Base-by-base conservation (phyloP, 306 rosid species). In the Astragalus membranaceus region DNA sequence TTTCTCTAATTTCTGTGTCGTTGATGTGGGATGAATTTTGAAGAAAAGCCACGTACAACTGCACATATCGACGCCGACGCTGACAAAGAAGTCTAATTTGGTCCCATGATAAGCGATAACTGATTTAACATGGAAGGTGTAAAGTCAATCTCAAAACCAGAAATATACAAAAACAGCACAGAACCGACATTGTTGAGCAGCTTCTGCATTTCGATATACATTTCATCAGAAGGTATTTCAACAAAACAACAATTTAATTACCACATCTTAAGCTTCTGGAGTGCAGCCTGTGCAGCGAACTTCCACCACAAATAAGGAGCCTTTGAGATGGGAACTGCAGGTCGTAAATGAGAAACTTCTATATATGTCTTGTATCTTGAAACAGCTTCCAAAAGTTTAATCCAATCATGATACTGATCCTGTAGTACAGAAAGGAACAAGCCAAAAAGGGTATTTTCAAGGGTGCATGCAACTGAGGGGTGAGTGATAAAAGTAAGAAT, bases 31-130 rank as follows among this genome's bases (percentile, higher is more conserved):
- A 46, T 55, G 75, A 69, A 50, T 85, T 84, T 80, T 94, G 95
- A 80, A 94, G 81, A 66, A 82, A 84, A 84, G 81, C 87, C 67
- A 76, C 87, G 69, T 94, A 94, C 69, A 88, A 78, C 84, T 94
- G 97, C 81, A 94, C 77, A 56, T 94, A 94, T 60, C 52, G 96
- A 44, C 97, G 96, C 43, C 99, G 97, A 77, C 79, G 80, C 87
- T 87, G 97, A 86, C 99, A 94, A 69, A 94, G 95, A 81, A 70
- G 76, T 57, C 65, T 82, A 82, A 91, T 91, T 76, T 85, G 87
- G 70, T 91, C 99, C 99, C 99, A 94, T 2, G 97, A 94, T 79
- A 91, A 87, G 47, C 89, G 95, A 50, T 91, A 91, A 83, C 99
- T 94, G 90, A 75, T 78, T 67, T 61, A 75, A 35, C 60, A 64